A percentile compares a stretch with the other conserved stretches of the same genome.
These are phyloP conservation scores for Pythium myriotylum DNA, from an alignment of 352 stramenopile species.

Conservation along the genomic window DNA sequence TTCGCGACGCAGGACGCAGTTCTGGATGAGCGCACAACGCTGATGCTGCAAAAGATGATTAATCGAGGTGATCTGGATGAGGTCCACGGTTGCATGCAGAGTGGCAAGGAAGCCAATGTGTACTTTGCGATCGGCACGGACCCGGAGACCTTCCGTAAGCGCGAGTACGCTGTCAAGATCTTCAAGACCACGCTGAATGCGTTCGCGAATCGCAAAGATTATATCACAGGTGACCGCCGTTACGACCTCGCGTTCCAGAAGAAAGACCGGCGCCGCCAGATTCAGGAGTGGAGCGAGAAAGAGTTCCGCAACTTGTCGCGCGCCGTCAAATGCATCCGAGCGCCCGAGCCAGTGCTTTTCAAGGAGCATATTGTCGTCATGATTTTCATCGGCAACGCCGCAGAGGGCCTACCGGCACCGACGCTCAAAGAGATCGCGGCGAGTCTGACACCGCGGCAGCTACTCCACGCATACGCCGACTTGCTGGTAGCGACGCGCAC, in stretches of 20 bases:
- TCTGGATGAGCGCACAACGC: conserved; percentile 72
- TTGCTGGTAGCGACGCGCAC: conserved; percentile 46
- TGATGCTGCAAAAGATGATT: conserved; percentile 32
- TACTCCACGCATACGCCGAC: conserved; percentile 57
- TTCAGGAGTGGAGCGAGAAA: conserved; percentile 80
- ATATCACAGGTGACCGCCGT: conserved; percentile 80
- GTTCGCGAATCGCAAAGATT: conserved; percentile 82
- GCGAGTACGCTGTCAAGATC: conserved; percentile 69
- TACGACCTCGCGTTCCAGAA: conserved; percentile 79
- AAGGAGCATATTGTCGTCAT: conserved; percentile 79
- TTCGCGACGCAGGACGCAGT: conserved; percentile 74
- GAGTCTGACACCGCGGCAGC: conserved; percentile 52
- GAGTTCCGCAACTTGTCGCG: conserved; percentile 70
- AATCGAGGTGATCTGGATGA: conserved; percentile 59
- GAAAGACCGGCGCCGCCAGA: conserved; percentile 63
- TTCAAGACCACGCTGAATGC: conserved; percentile 86
- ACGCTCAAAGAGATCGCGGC: conserved; percentile 66
- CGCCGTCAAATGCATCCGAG: conserved; percentile 50
- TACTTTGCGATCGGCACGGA: conserved; percentile 71
- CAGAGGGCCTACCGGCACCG: conserved; percentile 57
- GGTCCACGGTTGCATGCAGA: conserved; percentile 77
- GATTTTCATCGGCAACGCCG: conserved; percentile 54
- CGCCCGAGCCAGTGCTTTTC: conserved; percentile 45
- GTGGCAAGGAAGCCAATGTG: conserved; percentile 83
- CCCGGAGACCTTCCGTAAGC: conserved; percentile 34